These are phyloP conservation scores for Lentinus polychrous DNA, from an alignment of 1,284 basidiomycete species.

Conservation along the genomic window DNA sequence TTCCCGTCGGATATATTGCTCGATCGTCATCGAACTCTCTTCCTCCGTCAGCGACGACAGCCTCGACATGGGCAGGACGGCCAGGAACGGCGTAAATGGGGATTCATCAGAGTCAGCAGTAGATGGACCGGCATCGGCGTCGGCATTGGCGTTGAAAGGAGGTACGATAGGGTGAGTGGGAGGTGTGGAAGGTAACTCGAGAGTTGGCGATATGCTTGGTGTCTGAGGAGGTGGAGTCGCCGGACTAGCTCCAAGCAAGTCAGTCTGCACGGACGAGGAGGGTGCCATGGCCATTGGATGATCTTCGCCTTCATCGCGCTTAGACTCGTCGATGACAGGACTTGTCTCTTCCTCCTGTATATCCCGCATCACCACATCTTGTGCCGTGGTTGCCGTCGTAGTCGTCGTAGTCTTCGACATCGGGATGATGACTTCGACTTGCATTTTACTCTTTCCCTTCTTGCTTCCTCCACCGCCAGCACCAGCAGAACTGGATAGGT, in stretches of 20 bases:
- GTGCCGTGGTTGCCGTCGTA: too few species aligned
- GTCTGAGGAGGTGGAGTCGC: slow-evolving; percentile 10
- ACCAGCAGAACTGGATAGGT: too few species aligned
- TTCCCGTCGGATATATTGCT: slow-evolving; percentile 71
- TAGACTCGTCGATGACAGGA: not conserved
- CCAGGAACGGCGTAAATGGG: slow-evolving; percentile 17
- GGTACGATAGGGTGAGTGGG: not conserved
- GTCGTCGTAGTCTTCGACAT: not conserved
- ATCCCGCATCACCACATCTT: slow-evolving; percentile 8
- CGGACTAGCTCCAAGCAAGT: not conserved
- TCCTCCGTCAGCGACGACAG: slow-evolving; percentile 41
- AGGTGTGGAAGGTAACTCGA: not conserved
- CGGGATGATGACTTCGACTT: slow-evolving; percentile 13
- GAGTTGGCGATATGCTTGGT: slow-evolving; percentile 6
- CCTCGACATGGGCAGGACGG: slow-evolving; percentile 18
- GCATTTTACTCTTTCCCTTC: slow-evolving; percentile 12
- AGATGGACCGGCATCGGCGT: not conserved
- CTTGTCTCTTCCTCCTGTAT: not conserved
- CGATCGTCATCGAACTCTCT: slow-evolving; percentile 68
- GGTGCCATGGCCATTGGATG: not conserved
- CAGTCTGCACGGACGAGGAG: not conserved
- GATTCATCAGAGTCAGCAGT: not conserved
- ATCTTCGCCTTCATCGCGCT: not conserved
- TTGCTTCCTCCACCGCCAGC: not conserved
- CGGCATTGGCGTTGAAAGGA: not conserved